Evolutionary conservation across 352 stramenopile species (phyloP), one percentile per base, ranked within the genome.

Genomic region (Phytophthora pistaciae): DNA sequence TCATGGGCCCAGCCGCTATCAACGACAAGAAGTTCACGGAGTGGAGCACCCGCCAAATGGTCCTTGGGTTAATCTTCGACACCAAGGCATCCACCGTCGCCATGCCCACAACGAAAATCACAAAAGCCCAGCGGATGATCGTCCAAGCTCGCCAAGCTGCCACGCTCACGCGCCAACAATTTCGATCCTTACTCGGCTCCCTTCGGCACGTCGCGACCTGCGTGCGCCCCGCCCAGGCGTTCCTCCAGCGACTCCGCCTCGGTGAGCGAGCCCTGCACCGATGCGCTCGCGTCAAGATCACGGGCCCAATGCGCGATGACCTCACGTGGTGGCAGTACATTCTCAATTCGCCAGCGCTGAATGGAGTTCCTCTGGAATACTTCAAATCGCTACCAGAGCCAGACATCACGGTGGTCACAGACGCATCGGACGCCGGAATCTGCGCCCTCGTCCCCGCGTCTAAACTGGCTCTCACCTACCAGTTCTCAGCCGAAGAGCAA

Each of bases 191-290:
- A 5, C n/a, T 61, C 11, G 33, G 33, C 20, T 50, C 36, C 14
- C 55, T 60, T 7, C 55, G 55, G 1, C 55, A 48, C 55, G 55
- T 50, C 14, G 55, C 55, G 11, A 36, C 55, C n/a, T 60, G 55
- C 16, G 20, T 60, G 7, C 55, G 11, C 1, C 31, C 20, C 20
- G 55, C 55, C 13, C 20, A 31, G 55, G 21, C 33, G 10, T 40
- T 40, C 10, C 2, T 40, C 33, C 55, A 60, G 8, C 6, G n/a
- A 6, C 33, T 60, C 6, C 36, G 20, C 5, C 18, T 6, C n/a
- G 14, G 21, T 5, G 33, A 60, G 40, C 55, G 33, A 5, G 9
- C 29, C 36, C 53, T 59, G 27, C 21, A 18, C 29, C 53, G 53
- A 7, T 60, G 54, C 18, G 14, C 27, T 5, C 44, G 42, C 0